A percentile compares a stretch with the other conserved stretches of the same genome.
phyloP scores from a whole-genome alignment of 805 yeast genomes.

The Candida gorgasii region DNA sequence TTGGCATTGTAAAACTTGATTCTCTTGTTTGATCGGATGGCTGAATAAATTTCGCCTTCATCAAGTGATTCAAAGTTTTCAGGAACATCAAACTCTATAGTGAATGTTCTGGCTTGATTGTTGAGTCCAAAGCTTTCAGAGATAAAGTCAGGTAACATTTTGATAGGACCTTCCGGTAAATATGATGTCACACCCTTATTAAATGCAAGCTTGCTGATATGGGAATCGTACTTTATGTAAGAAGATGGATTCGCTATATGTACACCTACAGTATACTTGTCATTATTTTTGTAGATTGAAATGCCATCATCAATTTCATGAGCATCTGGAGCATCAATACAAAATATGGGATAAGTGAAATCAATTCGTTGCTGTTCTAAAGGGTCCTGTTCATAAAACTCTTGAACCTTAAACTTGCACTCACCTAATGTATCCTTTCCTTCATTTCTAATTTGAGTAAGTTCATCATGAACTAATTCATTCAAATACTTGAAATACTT shows the following conservation, averaged over 20 bases:
- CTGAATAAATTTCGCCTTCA: conserved; percentile 15
- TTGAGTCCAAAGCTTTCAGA: conserved; percentile 56
- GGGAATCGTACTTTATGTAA: conserved; percentile 43
- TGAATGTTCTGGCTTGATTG: conserved; percentile 45
- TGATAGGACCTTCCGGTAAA: conserved; percentile 61
- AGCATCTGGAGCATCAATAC: conserved; percentile 80
- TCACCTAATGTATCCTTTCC: background rate
- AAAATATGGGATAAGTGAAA: conserved; percentile 60
- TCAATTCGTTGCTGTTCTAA: conserved; percentile 32
- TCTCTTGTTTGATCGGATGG: conserved; percentile 19
- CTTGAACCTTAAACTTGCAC: conserved; percentile 13
- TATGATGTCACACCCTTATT: conserved; percentile 67
- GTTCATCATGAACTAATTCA: background rate
- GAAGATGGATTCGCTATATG: conserved; percentile 92
- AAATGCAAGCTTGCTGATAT: conserved; percentile 56
- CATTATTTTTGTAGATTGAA: conserved; percentile 46
- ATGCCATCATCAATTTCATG: conserved; percentile 95
- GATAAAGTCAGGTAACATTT: conserved; percentile 69
- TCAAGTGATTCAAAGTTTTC: conserved; percentile 5
- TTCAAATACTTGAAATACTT: conserved; percentile 10
- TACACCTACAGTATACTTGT: conserved; percentile 50
- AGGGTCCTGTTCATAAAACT: conserved; percentile 33
- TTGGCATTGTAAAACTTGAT: conserved; percentile 26
- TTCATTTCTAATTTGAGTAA: background rate
- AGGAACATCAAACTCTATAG: conserved; percentile 31